Evolutionary conservation across 1,139 yeast genomes (phyloP).

Genomic region (Yamadazyma blattariae): DNA sequence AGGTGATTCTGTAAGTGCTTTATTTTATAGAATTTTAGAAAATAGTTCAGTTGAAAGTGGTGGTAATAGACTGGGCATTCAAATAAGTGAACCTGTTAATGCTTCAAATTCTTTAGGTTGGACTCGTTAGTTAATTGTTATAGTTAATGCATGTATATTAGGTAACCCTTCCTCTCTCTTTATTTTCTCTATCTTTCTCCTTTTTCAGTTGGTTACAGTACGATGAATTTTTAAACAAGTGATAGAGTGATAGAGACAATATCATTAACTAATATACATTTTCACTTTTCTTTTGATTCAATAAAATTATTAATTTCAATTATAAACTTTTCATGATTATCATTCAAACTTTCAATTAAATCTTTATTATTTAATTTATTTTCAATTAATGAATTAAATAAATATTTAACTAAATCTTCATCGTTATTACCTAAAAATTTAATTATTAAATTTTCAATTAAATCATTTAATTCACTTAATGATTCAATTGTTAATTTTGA

Average conservation of each 20-base stretch:
- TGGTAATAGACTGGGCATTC: slow-evolving; percentile 17
- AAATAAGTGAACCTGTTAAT: slow-evolving; percentile 44
- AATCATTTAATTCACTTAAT: slow-evolving; percentile 22
- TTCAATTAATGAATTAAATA: slow-evolving; percentile 35
- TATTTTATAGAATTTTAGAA: slow-evolving; percentile 30
- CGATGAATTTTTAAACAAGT: too few species aligned
- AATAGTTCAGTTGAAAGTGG: slow-evolving; percentile 7
- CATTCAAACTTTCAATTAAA: slow-evolving; percentile 52
- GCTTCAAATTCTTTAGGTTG: slow-evolving; percentile 49
- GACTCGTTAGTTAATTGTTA: slow-evolving; percentile 18
- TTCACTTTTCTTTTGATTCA: too few species aligned
- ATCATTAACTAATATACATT: too few species aligned
- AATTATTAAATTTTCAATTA: slow-evolving; percentile 42
- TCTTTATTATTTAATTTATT: slow-evolving; percentile 34
- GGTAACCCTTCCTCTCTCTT: slow-evolving; percentile 1
- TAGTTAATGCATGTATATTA: slow-evolving; percentile 1
- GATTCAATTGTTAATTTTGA: slow-evolving; percentile 13
- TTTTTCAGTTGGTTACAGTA: too few species aligned
- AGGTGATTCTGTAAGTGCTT: slow-evolving; percentile 22
- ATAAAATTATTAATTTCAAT: slow-evolving; percentile 20
- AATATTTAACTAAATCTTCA: slow-evolving; percentile 44
- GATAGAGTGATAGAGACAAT: too few species aligned
- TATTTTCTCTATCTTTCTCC: too few species aligned
- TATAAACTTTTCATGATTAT: slow-evolving; percentile 49
- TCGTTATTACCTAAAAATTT: slow-evolving; percentile 54